phyloP scores from a whole-genome alignment of 768 basidiomycete species.

The Cyathus striatus region DNA sequence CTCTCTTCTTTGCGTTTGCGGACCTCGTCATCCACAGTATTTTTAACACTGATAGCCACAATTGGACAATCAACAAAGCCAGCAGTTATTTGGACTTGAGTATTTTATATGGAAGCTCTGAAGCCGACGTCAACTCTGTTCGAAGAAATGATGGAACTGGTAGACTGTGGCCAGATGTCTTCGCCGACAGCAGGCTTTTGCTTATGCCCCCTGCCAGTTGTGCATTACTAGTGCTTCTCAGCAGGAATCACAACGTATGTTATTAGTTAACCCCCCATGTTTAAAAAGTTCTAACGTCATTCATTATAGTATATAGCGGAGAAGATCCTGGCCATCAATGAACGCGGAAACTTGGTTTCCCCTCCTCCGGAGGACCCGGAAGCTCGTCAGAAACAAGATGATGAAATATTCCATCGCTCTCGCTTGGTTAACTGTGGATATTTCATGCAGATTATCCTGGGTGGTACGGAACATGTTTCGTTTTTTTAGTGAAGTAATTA shows the following conservation, averaged over 20 bases:
- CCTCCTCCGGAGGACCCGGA: slow-evolving; percentile 16
- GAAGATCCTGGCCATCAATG: slow-evolving; percentile 65
- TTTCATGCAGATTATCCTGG: slow-evolving; percentile 67
- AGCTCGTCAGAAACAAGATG: slow-evolving; percentile 46
- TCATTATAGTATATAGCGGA: slow-evolving; percentile 58
- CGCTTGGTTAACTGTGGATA: slow-evolving; percentile 70
- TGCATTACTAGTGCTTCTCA: slow-evolving; percentile 64
- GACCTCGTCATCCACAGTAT: slow-evolving; percentile 70
- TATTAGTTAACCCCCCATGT: background rate
- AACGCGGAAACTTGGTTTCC: slow-evolving; percentile 40
- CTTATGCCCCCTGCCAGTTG: slow-evolving; percentile 70
- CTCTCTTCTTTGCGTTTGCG: slow-evolving; percentile 76
- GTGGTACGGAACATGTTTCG: slow-evolving; percentile 24
- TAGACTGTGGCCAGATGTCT: slow-evolving; percentile 59
- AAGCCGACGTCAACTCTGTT: slow-evolving; percentile 40
- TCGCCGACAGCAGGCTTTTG: slow-evolving; percentile 60
- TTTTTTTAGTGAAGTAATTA: too few species aligned
- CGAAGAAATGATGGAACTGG: slow-evolving; percentile 65
- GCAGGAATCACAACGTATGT: slow-evolving; percentile 70
- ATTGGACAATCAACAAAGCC: slow-evolving; percentile 53
- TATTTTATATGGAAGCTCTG: slow-evolving; percentile 63
- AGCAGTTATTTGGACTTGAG: slow-evolving; percentile 77
- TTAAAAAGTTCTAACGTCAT: background rate
- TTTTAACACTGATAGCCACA: slow-evolving; percentile 51
- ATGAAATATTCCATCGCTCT: slow-evolving; percentile 72